These are phyloP conservation scores for Fusarium nurragi DNA, from an alignment of 2,329 filamentous ascomycete genomes.

Conservation along the genomic window DNA sequence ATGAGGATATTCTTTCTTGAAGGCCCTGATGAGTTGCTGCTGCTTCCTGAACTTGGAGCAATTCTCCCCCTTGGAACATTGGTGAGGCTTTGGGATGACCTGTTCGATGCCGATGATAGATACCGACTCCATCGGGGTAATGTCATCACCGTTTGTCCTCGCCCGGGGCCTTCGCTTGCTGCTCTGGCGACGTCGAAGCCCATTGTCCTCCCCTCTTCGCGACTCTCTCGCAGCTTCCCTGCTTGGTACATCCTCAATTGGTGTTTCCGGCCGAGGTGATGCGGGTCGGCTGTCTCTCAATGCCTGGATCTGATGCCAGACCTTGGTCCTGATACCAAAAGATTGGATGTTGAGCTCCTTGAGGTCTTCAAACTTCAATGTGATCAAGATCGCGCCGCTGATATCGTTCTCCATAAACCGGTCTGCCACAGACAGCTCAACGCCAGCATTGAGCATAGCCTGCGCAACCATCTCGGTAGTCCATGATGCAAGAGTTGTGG, in stretches of 20 bases:
- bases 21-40: conserved; percentile 77
- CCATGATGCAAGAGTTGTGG: conserved; percentile 71
- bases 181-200: conserved; percentile 51
- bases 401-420: conserved; percentile 94
- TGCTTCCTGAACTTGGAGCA: conserved; percentile 85
- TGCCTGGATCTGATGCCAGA: conserved; percentile 82
- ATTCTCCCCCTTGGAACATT: conserved; percentile 85
- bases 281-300: conserved; percentile 66
- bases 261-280: conserved; percentile 65
- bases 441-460: conserved; percentile 86
- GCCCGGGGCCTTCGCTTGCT: conserved; percentile 53
- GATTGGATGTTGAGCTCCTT: conserved; percentile 83
- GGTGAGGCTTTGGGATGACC: conserved; percentile 83
- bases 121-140: conserved; percentile 83
- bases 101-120: conserved; percentile 95
- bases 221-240: conserved; percentile 59
- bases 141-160: conserved; percentile 65
- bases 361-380: conserved; percentile 90
- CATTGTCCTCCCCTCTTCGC: conserved; percentile 51
- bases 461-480: conserved; percentile 80
- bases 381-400: conserved; percentile 84
- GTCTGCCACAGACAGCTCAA: conserved; percentile 80
- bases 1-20: conserved; percentile 79
- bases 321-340: conserved; percentile 80
- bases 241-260: conserved; percentile 68